phyloP scores from a whole-genome alignment of 2,329 filamentous ascomycete species.

The Neurospora crassa region DNA sequence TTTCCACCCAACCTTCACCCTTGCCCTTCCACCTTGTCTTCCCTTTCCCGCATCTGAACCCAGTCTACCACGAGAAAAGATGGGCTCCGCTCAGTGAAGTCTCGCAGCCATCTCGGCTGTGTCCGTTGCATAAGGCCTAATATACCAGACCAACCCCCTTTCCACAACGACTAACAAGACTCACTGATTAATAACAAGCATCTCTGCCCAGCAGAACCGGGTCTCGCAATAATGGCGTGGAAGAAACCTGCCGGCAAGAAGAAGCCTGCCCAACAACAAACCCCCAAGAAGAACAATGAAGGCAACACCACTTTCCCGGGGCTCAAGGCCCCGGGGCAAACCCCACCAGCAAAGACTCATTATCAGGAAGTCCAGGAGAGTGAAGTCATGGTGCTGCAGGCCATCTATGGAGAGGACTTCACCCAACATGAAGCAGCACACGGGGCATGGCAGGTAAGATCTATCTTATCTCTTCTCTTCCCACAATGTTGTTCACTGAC shows the following conservation, averaged over 20 bases:
- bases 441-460: conserved; percentile 73
- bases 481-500: conserved; percentile 1
- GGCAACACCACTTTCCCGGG: conserved; percentile 42
- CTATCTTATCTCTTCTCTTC: conserved; percentile 1
- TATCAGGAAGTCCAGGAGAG: conserved; percentile 82
- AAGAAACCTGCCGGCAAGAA: conserved; percentile 40
- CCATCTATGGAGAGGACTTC: conserved; percentile 88
- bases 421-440: conserved; percentile 60
- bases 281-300: conserved; percentile 29
- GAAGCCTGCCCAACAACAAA: conserved; percentile 30
- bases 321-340: conserved; percentile 34
- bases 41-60: background rate
- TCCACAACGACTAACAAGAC: background rate
- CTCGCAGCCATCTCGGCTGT: conserved; percentile 44
- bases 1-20: background rate
- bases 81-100: conserved; percentile 39
- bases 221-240: conserved; percentile 42
- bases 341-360: conserved; percentile 37
- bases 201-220: background rate
- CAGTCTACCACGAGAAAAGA: conserved; percentile 15
- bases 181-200: background rate
- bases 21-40: background rate
- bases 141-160: background rate
- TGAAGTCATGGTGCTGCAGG: conserved; percentile 74
- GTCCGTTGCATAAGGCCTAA: conserved; percentile 14